These are phyloP conservation scores for Herpetomonas tarakana DNA, from an alignment of 208 protist species.

Conservation along the genomic window DNA sequence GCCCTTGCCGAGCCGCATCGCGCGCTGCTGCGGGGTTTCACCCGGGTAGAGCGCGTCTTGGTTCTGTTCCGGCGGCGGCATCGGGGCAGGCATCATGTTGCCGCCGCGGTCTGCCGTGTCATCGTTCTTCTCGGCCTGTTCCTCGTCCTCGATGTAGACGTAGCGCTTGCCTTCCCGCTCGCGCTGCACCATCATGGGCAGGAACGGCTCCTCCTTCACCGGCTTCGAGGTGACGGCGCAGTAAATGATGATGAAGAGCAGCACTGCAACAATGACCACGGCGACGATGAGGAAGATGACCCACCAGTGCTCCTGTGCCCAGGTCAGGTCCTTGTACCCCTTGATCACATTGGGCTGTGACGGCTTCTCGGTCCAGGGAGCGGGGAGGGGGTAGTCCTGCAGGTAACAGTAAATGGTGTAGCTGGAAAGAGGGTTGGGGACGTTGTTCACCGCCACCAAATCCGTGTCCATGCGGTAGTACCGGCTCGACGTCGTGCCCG, in stretches of 20 bases:
- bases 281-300: conserved; percentile 35
- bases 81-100: neutral
- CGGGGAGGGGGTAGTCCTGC: conserved; percentile 21
- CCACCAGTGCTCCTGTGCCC: conserved; percentile 56
- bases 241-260: conserved; percentile 40
- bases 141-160: conserved; percentile 20
- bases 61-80: neutral
- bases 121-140: conserved; percentile 9
- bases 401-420: conserved; percentile 33
- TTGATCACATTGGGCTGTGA: conserved; percentile 34
- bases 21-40: neutral
- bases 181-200: conserved; percentile 46
- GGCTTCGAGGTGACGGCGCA: conserved; percentile 28
- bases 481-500: neutral
- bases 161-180: conserved; percentile 34
- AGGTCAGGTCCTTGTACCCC: conserved; percentile 50
- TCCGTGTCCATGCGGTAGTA: conserved; percentile 21
- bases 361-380: conserved; percentile 8
- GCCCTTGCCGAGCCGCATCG: conserved; percentile 4
- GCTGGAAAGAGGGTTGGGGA: conserved; percentile 18
- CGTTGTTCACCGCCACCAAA: conserved; percentile 12
- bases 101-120: conserved; percentile 4
- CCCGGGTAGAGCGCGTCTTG: conserved; percentile 5
- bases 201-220: conserved; percentile 13
- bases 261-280: conserved; percentile 20